phyloP scores from a whole-genome alignment of 129 eudicot genomes.

The Helianthus annuus region DNA sequence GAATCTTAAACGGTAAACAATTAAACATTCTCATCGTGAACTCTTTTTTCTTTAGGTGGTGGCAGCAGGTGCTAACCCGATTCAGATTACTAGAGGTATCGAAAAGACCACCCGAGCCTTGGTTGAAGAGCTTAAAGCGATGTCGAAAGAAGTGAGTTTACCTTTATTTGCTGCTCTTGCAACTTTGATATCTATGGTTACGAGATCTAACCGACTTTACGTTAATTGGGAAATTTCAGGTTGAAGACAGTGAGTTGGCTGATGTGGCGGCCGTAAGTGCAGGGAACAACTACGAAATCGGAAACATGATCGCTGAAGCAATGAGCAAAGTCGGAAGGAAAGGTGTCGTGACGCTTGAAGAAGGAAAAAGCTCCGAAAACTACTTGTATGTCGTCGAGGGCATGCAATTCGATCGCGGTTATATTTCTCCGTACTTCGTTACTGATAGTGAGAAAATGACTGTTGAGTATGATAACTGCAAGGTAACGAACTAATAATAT shows the following conservation, averaged over 20 bases:
- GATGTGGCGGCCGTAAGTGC: conserved; percentile 88
- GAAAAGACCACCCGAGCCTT: conserved; percentile 41
- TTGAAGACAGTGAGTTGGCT: conserved; percentile 77
- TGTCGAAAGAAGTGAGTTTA: conserved; percentile 46
- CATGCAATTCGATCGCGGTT: conserved; percentile 50
- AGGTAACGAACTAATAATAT: conserved; percentile 23
- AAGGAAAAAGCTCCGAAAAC: conserved; percentile 53
- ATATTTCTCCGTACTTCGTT: conserved; percentile 42
- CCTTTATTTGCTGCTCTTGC: background rate
- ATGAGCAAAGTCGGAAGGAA: conserved; percentile 75
- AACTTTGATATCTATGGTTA: background rate
- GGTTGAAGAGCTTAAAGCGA: conserved; percentile 35
- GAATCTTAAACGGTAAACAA: background rate
- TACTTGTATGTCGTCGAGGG: conserved; percentile 44
- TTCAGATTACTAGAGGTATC: conserved; percentile 48
- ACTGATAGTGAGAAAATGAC: conserved; percentile 41
- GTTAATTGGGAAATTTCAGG: conserved; percentile 34
- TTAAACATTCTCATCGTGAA: background rate
- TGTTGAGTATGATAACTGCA: conserved; percentile 45
- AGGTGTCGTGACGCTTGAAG: conserved; percentile 86
- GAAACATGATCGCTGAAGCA: conserved; percentile 86
- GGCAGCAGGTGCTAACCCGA: conserved; percentile 52
- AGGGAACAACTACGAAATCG: conserved; percentile 71
- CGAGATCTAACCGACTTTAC: background rate
- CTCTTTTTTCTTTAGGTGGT: conserved; percentile 51